phyloP scores from a whole-genome alignment of 352 stramenopile genomes.

The Phytophthora parvispora region DNA sequence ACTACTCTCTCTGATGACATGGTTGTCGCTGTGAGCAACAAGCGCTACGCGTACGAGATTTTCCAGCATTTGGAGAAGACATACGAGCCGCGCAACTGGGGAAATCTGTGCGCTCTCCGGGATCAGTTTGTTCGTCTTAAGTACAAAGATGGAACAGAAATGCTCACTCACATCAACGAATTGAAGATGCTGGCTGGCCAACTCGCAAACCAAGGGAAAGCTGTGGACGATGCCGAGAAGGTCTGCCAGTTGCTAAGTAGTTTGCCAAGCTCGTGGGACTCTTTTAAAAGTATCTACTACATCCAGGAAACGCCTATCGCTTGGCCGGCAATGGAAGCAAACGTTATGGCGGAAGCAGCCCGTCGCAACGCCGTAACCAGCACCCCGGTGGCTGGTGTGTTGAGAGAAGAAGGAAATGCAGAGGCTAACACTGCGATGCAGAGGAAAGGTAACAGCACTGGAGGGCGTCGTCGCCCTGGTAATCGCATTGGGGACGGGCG shows the following conservation, averaged over 20 bases:
- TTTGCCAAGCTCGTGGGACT: constrained; percentile 7
- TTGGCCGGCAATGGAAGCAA: constrained; percentile 2
- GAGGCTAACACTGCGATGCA: constrained; percentile 5
- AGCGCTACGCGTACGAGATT: constrained; percentile 6
- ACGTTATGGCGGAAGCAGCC: constrained; percentile 6
- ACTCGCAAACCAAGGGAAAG: not conserved
- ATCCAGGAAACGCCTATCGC: constrained; percentile 16
- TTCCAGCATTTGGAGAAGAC: constrained; percentile 15
- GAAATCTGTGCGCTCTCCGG: constrained; percentile 5
- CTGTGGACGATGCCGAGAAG: constrained; percentile 8
- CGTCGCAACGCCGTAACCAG: not conserved
- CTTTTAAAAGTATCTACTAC: constrained; percentile 16
- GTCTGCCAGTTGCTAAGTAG: not conserved
- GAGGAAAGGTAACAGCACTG: not conserved
- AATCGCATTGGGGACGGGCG: not conserved
- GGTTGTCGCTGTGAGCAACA: constrained; percentile 6
- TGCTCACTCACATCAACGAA: constrained; percentile 1
- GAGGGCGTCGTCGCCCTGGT: too few species aligned
- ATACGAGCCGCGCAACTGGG: constrained; percentile 17
- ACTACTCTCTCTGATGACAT: constrained; percentile 14
- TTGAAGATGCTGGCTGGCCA: constrained; percentile 2
- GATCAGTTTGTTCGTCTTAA: constrained; percentile 1
- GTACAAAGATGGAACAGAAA: constrained; percentile 14
- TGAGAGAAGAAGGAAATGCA: not conserved
- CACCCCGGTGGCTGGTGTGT: not conserved